phyloP scores from a whole-genome alignment of 306 rosid species.

The Mimosa pudica region DNA sequence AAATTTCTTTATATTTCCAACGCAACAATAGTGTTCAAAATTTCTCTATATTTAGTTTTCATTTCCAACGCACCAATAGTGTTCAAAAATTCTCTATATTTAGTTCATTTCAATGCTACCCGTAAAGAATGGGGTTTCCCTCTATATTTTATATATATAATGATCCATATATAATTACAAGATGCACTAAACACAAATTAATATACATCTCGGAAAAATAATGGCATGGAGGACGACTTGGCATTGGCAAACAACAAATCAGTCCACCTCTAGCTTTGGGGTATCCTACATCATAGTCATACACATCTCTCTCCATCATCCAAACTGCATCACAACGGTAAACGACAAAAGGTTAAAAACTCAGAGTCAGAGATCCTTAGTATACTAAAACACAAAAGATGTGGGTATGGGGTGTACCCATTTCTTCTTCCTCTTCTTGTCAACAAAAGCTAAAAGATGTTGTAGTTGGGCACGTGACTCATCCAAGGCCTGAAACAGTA shows the following conservation, averaged over 20 bases:
- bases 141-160: neutral
- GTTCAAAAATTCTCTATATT: neutral
- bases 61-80: neutral
- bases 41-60: neutral
- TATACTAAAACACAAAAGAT: neutral
- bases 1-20: neutral
- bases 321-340: slow-evolving; percentile 55
- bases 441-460: slow-evolving; percentile 66
- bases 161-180: neutral
- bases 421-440: slow-evolving; percentile 74
- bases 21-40: neutral
- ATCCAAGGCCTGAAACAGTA: slow-evolving; percentile 60
- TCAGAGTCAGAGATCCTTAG: neutral
- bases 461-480: slow-evolving; percentile 67
- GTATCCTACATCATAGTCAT: neutral
- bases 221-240: neutral
- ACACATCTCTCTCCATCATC: slow-evolving; percentile 34
- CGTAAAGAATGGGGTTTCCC: neutral
- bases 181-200: neutral
- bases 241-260: neutral
- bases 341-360: neutral
- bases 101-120: neutral
- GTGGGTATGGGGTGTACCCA: slow-evolving; percentile 44
- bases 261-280: neutral
- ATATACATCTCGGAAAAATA: neutral